A percentile compares a stretch with the other conserved stretches of the same genome.
phyloP scores from a whole-genome alignment of 768 basidiomycete species.

The Suillus americanus region DNA sequence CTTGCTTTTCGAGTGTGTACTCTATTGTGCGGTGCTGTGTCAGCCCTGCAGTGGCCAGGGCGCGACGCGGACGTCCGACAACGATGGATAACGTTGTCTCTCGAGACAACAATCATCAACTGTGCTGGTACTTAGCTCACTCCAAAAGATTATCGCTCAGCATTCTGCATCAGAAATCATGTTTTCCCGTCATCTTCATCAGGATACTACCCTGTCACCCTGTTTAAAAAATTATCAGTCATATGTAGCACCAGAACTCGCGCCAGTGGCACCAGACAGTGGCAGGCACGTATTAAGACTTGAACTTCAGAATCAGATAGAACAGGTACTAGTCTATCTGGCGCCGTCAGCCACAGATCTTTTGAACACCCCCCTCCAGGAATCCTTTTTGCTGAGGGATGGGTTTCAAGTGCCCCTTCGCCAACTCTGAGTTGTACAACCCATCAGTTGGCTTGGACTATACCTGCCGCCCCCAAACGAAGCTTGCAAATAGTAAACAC shows the following conservation, averaged over 20 bases:
- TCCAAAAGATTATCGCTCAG: not conserved
- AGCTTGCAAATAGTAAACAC: not conserved
- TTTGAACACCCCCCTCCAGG: fast-evolving
- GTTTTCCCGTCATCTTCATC: not conserved
- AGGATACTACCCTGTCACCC: not conserved
- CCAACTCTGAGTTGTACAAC: not conserved
- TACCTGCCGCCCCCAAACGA: not conserved
- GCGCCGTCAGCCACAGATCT: not conserved
- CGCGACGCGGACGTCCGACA: not conserved
- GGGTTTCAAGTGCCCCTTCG: not conserved
- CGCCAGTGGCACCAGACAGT: too few species aligned
- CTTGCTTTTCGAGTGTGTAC: not conserved
- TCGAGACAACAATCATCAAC: not conserved
- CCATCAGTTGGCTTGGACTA: not conserved
- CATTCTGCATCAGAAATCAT: not conserved
- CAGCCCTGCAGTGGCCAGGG: not conserved
- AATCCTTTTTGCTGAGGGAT: not conserved
- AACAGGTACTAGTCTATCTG: not conserved
- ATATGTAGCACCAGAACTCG: not conserved
- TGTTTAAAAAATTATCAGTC: not conserved
- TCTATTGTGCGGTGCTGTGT: not conserved
- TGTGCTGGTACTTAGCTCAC: not conserved
- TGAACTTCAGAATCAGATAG: not conserved
- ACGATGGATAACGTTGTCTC: not conserved
- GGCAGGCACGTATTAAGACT: not conserved